A percentile compares a stretch with the other conserved stretches of the same genome.
These are phyloP conservation scores for Globisporangium megalacanthum DNA, from an alignment of 352 stramenopile species.

Conservation along the genomic window DNA sequence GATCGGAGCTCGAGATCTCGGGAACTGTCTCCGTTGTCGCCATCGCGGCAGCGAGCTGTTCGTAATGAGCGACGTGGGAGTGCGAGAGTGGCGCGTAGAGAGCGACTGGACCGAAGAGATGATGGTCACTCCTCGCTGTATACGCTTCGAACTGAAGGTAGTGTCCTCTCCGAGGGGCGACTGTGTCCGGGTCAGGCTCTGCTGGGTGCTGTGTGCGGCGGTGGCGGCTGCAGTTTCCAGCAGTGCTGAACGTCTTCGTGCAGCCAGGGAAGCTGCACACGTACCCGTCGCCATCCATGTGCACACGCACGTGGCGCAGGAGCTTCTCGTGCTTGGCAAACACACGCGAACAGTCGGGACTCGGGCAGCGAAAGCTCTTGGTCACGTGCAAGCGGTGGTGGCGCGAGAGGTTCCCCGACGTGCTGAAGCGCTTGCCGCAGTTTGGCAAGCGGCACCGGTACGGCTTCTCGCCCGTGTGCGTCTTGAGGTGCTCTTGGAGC, in stretches of 20 bases:
- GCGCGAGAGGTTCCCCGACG: constrained; percentile 52
- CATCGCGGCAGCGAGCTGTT: background rate
- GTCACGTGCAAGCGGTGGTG: constrained; percentile 45
- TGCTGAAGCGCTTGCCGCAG: constrained; percentile 68
- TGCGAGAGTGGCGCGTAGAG: background rate
- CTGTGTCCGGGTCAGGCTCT: background rate
- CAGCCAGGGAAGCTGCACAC: constrained; percentile 44
- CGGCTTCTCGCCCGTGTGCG: constrained; percentile 69
- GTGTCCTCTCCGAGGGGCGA: background rate
- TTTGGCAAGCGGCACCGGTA: constrained; percentile 39
- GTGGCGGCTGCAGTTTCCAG: constrained; percentile 60
- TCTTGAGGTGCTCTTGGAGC: constrained; percentile 69
- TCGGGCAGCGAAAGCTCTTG: constrained; percentile 24
- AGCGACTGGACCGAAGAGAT: too few species aligned
- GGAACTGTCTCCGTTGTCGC: background rate
- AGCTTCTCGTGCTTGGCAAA: constrained; percentile 50
- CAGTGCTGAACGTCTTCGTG: constrained; percentile 59
- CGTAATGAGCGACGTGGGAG: background rate
- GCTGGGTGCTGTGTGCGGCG: constrained; percentile 44
- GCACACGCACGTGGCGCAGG: constrained; percentile 38
- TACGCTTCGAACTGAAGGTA: background rate
- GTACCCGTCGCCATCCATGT: constrained; percentile 41
- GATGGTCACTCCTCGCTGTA: too few species aligned
- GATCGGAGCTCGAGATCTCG: background rate
- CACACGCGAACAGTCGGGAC: constrained; percentile 32